These are phyloP conservation scores for Clarireedia hainanense DNA, from an alignment of 2,329 filamentous ascomycete genomes.

Conservation along the genomic window DNA sequence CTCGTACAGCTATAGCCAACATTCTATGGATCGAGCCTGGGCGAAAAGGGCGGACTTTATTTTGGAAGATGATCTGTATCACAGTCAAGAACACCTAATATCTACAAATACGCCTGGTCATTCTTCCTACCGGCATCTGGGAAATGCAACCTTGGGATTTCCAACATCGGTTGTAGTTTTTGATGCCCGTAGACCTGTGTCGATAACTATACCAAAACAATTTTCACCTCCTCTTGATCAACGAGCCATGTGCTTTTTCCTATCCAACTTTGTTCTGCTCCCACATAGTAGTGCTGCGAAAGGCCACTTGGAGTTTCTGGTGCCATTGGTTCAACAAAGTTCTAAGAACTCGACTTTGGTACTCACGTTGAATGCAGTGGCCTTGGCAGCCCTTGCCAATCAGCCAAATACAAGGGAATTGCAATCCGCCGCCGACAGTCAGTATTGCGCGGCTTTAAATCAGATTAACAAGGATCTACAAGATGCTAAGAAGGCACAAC, in stretches of 20 bases:
- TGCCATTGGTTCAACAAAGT: constrained; percentile 42
- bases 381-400: constrained; percentile 48
- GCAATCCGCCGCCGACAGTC: constrained; percentile 36
- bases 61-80: not conserved
- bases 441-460: constrained; percentile 46
- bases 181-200: too few relatives aligned
- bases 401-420: constrained; percentile 31
- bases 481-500: constrained; percentile 38
- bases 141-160: too few relatives aligned
- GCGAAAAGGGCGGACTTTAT: not conserved
- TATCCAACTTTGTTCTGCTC: constrained; percentile 50
- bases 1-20: not conserved
- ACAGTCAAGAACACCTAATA: too few relatives aligned
- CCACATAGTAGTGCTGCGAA: constrained; percentile 41
- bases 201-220: constrained; percentile 25
- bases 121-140: too few relatives aligned
- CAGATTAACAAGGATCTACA: constrained; percentile 43
- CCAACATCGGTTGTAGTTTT: too few relatives aligned
- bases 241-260: constrained; percentile 47
- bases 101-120: too few relatives aligned
- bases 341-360: constrained; percentile 38
- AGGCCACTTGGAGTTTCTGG: constrained; percentile 49
- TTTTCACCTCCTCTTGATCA: constrained; percentile 42
- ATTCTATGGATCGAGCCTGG: not conserved
- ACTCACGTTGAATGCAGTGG: constrained; percentile 44